phyloP scores from a whole-genome alignment of 164 flowering plant genomes.

The Nymphaea colorata region DNA sequence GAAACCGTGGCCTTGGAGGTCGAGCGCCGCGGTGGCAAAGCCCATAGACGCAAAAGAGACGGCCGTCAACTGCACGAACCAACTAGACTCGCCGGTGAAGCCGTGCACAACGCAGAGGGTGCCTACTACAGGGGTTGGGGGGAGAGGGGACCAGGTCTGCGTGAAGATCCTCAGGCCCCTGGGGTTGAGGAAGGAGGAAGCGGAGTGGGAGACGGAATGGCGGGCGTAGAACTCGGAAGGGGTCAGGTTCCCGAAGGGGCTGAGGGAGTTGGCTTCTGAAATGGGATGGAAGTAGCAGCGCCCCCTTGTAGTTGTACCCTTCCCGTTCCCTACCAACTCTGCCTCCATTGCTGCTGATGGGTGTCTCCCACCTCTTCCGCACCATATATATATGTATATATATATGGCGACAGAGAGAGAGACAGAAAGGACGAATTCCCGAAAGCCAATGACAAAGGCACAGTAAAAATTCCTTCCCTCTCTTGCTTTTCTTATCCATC shows the following conservation, averaged over 20 bases:
- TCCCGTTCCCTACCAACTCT: no score
- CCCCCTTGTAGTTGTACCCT: no score
- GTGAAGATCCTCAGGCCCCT: constrained; percentile 79
- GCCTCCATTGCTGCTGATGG: no score
- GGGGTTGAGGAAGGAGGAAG: constrained; percentile 53
- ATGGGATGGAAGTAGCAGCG: constrained; percentile 37
- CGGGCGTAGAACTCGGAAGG: constrained; percentile 56
- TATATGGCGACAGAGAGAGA: no score
- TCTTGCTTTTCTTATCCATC: background rate
- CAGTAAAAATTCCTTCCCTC: constrained; percentile 1
- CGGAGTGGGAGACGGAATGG: constrained; percentile 59
- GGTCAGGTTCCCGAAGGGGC: constrained; percentile 58
- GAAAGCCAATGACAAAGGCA: background rate
- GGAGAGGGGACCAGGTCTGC: constrained; percentile 74
- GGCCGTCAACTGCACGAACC: constrained; percentile 72
- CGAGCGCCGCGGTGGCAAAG: constrained; percentile 70
- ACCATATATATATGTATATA: no score
- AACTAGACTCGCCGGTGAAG: constrained; percentile 78
- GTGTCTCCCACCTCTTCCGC: background rate
- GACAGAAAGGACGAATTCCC: no score
- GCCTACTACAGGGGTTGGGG: constrained; percentile 32
- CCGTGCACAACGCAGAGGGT: constrained; percentile 71
- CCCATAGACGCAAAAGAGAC: constrained; percentile 62
- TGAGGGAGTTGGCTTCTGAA: constrained; percentile 53
- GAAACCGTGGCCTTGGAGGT: constrained; percentile 96